Evolutionary conservation across 2,329 filamentous ascomycete species (phyloP).

Genomic region (Mycosphaerella sp.): DNA sequence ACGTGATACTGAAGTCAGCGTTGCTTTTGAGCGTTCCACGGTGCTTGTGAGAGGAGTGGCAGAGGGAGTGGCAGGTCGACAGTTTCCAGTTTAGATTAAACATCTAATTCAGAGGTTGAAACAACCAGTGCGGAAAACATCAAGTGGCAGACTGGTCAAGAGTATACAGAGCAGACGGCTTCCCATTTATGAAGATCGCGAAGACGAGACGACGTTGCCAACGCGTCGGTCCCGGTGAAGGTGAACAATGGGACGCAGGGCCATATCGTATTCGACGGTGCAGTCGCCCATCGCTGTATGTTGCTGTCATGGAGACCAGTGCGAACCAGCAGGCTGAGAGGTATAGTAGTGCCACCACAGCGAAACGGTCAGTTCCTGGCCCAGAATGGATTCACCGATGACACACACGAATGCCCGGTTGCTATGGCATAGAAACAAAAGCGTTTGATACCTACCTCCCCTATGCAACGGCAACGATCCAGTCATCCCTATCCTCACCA

Average conservation of each 20-base stretch:
- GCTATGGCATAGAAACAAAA: neutral
- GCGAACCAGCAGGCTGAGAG: neutral
- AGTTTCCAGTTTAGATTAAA: neutral
- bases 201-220: neutral
- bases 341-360: neutral
- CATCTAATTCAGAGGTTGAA: neutral
- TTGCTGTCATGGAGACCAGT: slow-evolving; percentile 1
- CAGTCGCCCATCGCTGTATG: neutral
- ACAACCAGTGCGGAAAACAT: neutral
- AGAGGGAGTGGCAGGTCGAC: slow-evolving; percentile 4
- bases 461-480: too few relatives aligned
- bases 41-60: neutral
- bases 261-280: neutral
- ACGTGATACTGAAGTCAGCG: slow-evolving; percentile 1
- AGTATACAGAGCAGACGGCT: neutral
- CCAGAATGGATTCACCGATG: neutral
- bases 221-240: neutral
- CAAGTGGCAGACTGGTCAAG: neutral
- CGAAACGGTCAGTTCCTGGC: neutral
- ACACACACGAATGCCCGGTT: neutral
- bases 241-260: neutral
- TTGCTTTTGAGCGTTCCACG: neutral
- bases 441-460: neutral
- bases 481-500: too few relatives aligned
- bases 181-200: neutral